Percentiles rank a stretch among this genome's conserved stretches.
These are phyloP conservation scores for Mediolabrus comicus DNA, from an alignment of 108 stramenopile genomes.

Conservation along the genomic window DNA sequence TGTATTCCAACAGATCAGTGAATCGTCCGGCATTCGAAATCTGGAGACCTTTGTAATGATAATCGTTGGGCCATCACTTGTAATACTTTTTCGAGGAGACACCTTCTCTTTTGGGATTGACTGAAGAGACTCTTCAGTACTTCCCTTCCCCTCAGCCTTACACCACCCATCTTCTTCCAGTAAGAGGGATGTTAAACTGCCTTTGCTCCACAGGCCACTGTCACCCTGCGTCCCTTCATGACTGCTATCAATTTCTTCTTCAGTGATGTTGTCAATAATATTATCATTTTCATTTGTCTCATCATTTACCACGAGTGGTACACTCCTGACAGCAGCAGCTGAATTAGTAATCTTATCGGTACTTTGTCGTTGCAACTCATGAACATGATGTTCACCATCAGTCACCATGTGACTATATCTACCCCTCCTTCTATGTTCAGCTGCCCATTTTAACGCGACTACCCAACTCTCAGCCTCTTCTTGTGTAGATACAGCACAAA, in stretches of 20 bases:
- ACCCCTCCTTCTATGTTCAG: conserved; percentile 37
- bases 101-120: background rate
- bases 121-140: background rate
- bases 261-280: background rate
- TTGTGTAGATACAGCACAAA: conserved; percentile 77
- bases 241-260: conserved; percentile 4
- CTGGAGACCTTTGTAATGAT: conserved; percentile 29
- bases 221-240: conserved; percentile 7
- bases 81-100: background rate
- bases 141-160: conserved; percentile 29
- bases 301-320: background rate
- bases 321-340: background rate
- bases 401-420: conserved; percentile 1
- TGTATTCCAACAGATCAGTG: background rate
- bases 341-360: conserved; percentile 3
- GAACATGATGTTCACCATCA: background rate
- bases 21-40: conserved; percentile 9
- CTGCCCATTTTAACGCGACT: conserved; percentile 81
- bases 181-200: conserved; percentile 8
- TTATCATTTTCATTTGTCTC: background rate
- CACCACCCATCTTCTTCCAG: conserved; percentile 32
- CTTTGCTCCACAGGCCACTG: conserved; percentile 23
- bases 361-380: background rate
- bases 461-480: conserved; percentile 86
- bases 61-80: conserved; percentile 6